A percentile compares a stretch with the other conserved stretches of the same genome.
Evolutionary conservation across 768 basidiomycete species (phyloP).

Genomic region (Tephrocybe sp.): DNA sequence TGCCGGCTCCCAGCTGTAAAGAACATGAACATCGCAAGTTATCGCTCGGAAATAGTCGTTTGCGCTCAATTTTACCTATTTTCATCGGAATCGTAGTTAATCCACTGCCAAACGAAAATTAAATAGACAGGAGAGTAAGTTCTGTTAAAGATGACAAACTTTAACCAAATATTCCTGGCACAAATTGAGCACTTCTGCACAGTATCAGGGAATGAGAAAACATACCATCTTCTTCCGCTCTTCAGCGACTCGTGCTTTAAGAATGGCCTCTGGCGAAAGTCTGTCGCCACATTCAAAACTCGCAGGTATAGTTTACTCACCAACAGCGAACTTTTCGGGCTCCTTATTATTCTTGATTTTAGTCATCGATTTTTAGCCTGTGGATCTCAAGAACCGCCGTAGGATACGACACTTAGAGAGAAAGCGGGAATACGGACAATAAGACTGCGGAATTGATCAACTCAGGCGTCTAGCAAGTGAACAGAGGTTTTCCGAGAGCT

Average conservation of each 20-base stretch:
- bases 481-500: too few species aligned
- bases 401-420: too few species aligned
- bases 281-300: too few species aligned
- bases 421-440: too few species aligned
- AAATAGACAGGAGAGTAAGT: neutral
- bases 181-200: neutral
- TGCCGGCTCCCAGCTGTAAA: slow-evolving; percentile 65
- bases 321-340: too few species aligned
- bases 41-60: neutral
- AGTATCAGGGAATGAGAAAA: neutral
- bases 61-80: neutral
- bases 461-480: too few species aligned
- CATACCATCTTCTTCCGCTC: neutral
- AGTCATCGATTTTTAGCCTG: too few species aligned
- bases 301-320: too few species aligned
- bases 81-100: neutral
- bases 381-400: too few species aligned
- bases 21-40: neutral
- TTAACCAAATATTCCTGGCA: neutral
- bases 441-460: too few species aligned
- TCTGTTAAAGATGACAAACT: neutral
- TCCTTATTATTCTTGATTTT: too few species aligned
- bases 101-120: neutral
- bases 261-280: neutral
- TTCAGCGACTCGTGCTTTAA: neutral